A percentile compares a stretch with the other conserved stretches of the same genome.
phyloP scores from a whole-genome alignment of 305 asterid genomes.

The Solanum hybrid region DNA sequence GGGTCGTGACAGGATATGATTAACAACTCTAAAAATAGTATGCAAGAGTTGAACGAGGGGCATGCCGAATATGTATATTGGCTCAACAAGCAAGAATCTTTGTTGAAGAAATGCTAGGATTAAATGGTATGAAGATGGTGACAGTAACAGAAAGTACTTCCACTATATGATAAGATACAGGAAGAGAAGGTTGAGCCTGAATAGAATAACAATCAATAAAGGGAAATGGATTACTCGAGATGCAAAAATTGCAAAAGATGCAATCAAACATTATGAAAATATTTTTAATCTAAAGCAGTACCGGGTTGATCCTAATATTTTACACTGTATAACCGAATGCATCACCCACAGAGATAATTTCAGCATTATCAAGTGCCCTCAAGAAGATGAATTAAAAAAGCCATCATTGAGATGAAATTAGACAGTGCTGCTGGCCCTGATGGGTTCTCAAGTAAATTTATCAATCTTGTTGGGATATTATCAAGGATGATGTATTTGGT shows the following conservation, averaged over 20 bases:
- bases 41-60: background rate
- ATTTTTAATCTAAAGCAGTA: background rate
- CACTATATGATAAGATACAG: background rate
- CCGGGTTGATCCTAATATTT: background rate
- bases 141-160: background rate
- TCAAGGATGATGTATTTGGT: background rate
- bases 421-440: background rate
- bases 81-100: no score
- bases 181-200: background rate
- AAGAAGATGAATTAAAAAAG: background rate
- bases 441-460: background rate
- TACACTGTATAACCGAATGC: background rate
- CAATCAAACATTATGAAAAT: background rate
- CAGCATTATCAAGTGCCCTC: background rate
- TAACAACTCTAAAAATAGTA: background rate
- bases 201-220: background rate
- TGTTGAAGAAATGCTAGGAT: background rate
- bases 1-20: background rate
- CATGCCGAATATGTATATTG: background rate
- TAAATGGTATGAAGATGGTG: background rate
- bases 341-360: background rate
- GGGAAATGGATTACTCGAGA: background rate
- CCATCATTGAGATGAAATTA: background rate
- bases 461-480: background rate
- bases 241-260: background rate